Evolutionary conservation across 208 protist genomes (phyloP), one percentile per base, ranked within the genome.

Genomic region (Kentomonas sorsogonicus): DNA sequence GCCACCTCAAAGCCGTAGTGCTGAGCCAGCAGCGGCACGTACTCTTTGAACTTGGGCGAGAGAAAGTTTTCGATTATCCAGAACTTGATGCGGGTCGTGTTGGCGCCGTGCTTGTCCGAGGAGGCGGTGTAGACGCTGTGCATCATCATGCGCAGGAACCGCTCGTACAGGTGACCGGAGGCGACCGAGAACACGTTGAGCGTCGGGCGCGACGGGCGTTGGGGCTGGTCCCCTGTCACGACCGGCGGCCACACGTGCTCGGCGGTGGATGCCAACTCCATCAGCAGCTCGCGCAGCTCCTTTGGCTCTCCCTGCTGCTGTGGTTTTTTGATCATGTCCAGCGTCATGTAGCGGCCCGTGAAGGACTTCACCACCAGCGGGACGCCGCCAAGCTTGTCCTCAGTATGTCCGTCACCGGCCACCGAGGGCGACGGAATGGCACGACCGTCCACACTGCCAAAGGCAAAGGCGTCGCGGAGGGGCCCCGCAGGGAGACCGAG

Each of bases 71-170:
- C 87, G 33, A 99, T 79, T 6, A 99, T 80, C 98, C 98, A 99
- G 65, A 99, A 99, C 70, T 99, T 99, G 50, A 99, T 96, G 40
- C 83, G 74, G 15, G 82, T 87, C 48, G 71, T 81, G 63, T 85
- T 89, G 13, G 59, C 59, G 43, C 77, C 78, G 70, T 84, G 74
- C 36, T 72, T 60, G 52, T 97, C 73, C 0, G 89, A 93, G 11
- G 79, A 88, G 23, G 96, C 76, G n/a, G 87, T 81, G 53, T 96
- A 71, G 6, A 99, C 98, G 34, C 78, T 97, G 54, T 96, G 72
- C 80, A 99, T 99, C 98, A 99, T 99, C 76, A 99, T 99, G 48
- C 94, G 90, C 16, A 99, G 62, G 55, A 99, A 98, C 18, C 98
- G 88, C 70, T 99, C 98, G 81, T 99, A 99, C 38, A 99, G 79